These are phyloP conservation scores for Salix koriyanagi DNA, from an alignment of 345 rosid species.

Conservation along the genomic window DNA sequence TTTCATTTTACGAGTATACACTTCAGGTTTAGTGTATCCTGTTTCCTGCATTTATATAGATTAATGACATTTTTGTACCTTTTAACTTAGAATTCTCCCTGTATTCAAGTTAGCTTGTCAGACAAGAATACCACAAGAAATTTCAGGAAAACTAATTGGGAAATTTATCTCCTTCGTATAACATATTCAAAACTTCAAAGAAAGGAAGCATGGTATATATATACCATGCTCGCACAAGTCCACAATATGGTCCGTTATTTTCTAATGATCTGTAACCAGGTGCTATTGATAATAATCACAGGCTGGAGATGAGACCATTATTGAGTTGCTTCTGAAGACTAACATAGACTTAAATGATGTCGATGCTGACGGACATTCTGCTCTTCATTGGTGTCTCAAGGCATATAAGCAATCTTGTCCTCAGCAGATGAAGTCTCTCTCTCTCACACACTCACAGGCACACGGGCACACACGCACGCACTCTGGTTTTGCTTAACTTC, in stretches of 20 bases:
- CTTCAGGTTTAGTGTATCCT: neutral
- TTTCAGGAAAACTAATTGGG: neutral
- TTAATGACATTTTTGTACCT: neutral
- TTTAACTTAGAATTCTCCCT: neutral
- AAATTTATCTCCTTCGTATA: neutral
- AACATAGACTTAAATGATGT: slow-evolving; percentile 50
- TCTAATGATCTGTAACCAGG: neutral
- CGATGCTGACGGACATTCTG: slow-evolving; percentile 69
- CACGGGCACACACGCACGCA: neutral
- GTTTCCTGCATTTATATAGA: neutral
- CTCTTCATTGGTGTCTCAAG: slow-evolving; percentile 69
- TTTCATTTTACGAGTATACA: neutral
- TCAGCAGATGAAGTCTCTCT: slow-evolving; percentile 55
- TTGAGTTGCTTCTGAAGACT: slow-evolving; percentile 61
- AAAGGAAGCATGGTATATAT: neutral
- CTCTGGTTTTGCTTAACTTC: neutral
- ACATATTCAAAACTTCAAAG: neutral
- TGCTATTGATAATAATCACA: slow-evolving; percentile 21
- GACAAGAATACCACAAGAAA: neutral
- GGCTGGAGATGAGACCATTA: slow-evolving; percentile 73
- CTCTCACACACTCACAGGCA: neutral
- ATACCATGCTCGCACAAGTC: neutral
- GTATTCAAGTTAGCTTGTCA: neutral
- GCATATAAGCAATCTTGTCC: slow-evolving; percentile 46
- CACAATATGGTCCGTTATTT: neutral